Percentiles rank a stretch among this genome's conserved stretches.
phyloP scores from a whole-genome alignment of 1,284 basidiomycete genomes.

The Psilocybe mexicana region DNA sequence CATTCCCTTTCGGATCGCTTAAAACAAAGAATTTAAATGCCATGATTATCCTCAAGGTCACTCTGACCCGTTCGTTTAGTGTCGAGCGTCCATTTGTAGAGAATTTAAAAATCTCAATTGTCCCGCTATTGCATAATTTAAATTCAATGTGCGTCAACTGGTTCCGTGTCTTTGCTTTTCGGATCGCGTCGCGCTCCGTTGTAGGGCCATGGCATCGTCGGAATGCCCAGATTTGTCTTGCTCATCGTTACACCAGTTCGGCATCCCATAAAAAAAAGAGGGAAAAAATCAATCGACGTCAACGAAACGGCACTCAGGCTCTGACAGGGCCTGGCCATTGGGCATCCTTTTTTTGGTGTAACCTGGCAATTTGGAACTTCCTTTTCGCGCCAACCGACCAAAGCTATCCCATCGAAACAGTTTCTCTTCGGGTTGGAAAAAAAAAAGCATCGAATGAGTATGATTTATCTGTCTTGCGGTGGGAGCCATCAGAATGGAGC shows the following conservation, averaged over 20 bases:
- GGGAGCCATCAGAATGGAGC: slow-evolving; percentile 14
- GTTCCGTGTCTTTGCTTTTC: not conserved
- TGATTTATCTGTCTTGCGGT: slow-evolving; percentile 1
- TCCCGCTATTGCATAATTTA: not conserved
- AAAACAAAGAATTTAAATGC: no score
- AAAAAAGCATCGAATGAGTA: not conserved
- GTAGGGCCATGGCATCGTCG: not conserved
- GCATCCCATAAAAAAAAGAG: no score
- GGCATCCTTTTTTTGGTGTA: not conserved
- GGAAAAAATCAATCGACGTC: not conserved
- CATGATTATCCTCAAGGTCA: no score
- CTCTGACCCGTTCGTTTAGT: no score
- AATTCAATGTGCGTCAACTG: no score
- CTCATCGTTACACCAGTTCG: no score
- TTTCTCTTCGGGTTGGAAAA: not conserved
- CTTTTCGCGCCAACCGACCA: no score
- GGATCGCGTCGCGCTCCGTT: not conserved
- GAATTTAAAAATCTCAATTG: no score
- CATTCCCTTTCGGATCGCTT: no score
- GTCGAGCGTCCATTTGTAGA: no score
- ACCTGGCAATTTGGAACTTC: no score
- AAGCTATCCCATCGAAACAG: not conserved
- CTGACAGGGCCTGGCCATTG: not conserved
- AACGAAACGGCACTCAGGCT: not conserved
- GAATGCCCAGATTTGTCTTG: not conserved